These are phyloP conservation scores for Microdochium nivale DNA, from an alignment of 2,329 filamentous ascomycete genomes.

Conservation along the genomic window DNA sequence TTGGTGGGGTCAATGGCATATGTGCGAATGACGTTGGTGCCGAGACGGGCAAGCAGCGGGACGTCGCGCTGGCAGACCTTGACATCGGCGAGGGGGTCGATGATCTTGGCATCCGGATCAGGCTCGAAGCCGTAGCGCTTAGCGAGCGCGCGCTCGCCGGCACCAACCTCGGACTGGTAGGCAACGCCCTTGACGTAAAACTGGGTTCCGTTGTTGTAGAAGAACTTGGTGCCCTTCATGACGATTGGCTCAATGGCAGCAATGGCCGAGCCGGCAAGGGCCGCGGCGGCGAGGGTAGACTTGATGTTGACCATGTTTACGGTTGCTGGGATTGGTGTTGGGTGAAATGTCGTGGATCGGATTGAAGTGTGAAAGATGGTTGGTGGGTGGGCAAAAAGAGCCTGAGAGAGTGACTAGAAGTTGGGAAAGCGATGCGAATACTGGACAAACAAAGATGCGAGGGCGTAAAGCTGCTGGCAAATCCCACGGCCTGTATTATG, in stretches of 20 bases:
- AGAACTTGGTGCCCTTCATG: constrained; percentile 43
- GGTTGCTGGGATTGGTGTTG: constrained; percentile 5
- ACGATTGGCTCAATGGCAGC: constrained; percentile 20
- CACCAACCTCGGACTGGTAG: constrained; percentile 59
- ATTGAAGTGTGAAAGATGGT: neutral
- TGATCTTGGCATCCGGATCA: neutral
- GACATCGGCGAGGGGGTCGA: constrained; percentile 58
- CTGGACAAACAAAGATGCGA: neutral
- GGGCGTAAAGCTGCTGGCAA: neutral
- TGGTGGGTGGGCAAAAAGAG: neutral
- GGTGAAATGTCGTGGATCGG: neutral
- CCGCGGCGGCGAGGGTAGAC: constrained; percentile 15
- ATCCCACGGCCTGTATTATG: neutral
- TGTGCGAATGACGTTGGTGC: constrained; percentile 69
- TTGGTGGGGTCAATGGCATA: constrained; percentile 64
- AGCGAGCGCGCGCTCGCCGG: constrained; percentile 23
- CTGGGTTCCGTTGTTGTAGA: constrained; percentile 50
- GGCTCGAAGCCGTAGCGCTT: constrained; percentile 39
- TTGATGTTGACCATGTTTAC: constrained; percentile 19
- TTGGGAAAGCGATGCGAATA: neutral
- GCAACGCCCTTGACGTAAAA: constrained; percentile 65
- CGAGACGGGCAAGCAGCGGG: constrained; percentile 54
- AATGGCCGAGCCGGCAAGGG: constrained; percentile 16
- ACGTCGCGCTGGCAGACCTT: constrained; percentile 61
- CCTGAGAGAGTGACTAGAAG: neutral